Percentiles rank a stretch among this genome's conserved stretches.
phyloP scores from a whole-genome alignment of 1,284 basidiomycete genomes.

The Marasmius fiardii region DNA sequence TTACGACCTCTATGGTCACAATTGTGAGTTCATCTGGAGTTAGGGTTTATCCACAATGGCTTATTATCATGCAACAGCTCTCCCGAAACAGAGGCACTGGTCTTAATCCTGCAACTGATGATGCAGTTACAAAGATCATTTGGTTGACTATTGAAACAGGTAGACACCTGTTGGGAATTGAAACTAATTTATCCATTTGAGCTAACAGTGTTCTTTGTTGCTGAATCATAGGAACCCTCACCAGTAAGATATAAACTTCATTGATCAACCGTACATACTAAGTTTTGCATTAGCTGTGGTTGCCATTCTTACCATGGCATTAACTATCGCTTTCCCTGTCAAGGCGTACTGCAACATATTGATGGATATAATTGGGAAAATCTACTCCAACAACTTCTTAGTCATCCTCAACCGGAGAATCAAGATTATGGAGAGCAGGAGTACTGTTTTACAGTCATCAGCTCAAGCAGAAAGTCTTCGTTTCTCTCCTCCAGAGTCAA shows the following conservation, averaged over 20 bases:
- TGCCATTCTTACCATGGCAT: neutral
- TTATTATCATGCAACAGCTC: neutral
- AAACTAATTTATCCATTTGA: too few species aligned
- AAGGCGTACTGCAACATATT: neutral
- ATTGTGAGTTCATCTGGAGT: neutral
- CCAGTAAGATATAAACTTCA: neutral
- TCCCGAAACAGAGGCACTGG: neutral
- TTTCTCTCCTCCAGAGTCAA: too few species aligned
- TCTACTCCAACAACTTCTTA: neutral
- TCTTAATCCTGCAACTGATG: neutral
- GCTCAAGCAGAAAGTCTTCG: too few species aligned
- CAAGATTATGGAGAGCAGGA: neutral
- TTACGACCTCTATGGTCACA: neutral
- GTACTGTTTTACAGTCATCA: too few species aligned
- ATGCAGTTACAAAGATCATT: neutral
- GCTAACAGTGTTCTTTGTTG: too few species aligned
- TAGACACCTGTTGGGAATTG: too few species aligned
- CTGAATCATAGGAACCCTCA: too few species aligned
- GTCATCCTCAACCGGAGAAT: neutral
- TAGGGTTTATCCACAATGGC: neutral
- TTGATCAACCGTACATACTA: neutral
- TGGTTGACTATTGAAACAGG: neutral
- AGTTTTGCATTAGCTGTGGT: neutral
- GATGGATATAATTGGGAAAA: neutral
- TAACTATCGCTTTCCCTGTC: neutral